Evolutionary conservation across 108 stramenopile species (phyloP), one percentile per base, ranked within the genome.

Genomic region (Heterococcus sp.): DNA sequence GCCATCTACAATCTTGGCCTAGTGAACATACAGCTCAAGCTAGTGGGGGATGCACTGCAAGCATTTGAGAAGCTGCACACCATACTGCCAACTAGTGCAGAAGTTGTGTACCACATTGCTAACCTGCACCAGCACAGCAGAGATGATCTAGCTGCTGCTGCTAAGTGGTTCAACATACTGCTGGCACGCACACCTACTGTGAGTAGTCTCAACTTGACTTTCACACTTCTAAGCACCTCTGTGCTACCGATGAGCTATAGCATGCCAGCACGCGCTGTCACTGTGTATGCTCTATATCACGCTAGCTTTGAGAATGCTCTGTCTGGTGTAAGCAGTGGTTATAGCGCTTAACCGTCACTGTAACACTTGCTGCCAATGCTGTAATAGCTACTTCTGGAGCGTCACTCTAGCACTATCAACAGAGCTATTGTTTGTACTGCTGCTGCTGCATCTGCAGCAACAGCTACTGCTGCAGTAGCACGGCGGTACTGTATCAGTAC

Each of bases 1-100:
- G 92, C 93, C 3, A 93, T 95, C 35, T 95, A 88, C 84, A 93
- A 94, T 74, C 91, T 95, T 14, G 94, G 94, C 3, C 68, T 94
- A 71, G 88, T 90, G 2, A 90, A 90, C 78, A 86, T 81, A 26
- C 80, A 73, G 58, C 76, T 92, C 66, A 86, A 84, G 26, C 38
- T 73, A 2, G 78, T 82, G 8, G 76, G 81, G 21, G 92, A 93
- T 68, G 91, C 94, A 38, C 87, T 91, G 30, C 88, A 87, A 46
- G 93, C 92, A 35, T 95, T 94, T 73, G 93, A 94, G 71, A 92
- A 93, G 87, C 82, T 95, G 29, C 92, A 93, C 79, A 88, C 83
- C 38, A 85, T 93, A 37, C 87, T 92, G 31, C 93, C 94, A 11
- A 91, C 91, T 74, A 89, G 90, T 74, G 90, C 94, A 4, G 87